Evolutionary conservation across 495 filamentous ascomycete species (phyloP), one percentile per base, ranked within the genome.

Genomic region (Podospora anserina): DNA sequence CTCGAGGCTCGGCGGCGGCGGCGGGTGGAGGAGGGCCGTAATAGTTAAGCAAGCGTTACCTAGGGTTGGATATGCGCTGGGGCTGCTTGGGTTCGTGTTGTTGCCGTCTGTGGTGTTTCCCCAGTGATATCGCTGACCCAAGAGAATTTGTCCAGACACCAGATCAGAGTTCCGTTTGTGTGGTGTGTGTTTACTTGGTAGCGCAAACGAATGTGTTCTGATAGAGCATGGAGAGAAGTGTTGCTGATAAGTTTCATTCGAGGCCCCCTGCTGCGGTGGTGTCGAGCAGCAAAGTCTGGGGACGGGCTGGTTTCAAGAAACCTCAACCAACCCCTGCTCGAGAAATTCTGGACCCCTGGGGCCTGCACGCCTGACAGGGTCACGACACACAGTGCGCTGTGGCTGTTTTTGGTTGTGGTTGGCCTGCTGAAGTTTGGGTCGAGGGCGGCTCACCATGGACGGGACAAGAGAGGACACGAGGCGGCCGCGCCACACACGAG

Each of bases 221-320:
- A 49, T 18, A 49, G 30, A 32, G 39, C 13, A 23, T 23, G 23
- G 23, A 49, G 39, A 49, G 39, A 49, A 49, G 39, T 32, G 30
- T 49, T 49, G 39, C 39, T 49, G 39, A 13, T 49, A 49, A 59
- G 44, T 66, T 66, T 65, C 56, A 66, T 34, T 67, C 39, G 56
- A 60, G 68, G 58, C 71, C 71, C 70, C 64, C 68, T 66, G 62
- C 54, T 67, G 23, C 23, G 60, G 49, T 66, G 70, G 70, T 66
- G 67, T 49, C 55, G 65, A 66, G 59, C 23, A 32, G 66, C 27
- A 66, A 66, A 68, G 67, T 74, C 64, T 71, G 67, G 67, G 67
- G 72, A 61, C 54, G 49, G 63, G 63, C 60, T 39, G 63, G 71
- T 77, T 77, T 74, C 71, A 77, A 73, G 67, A 75, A 68, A 66